Evolutionary conservation across 2,329 filamentous ascomycete genomes (phyloP).

Genomic region (Neurospora crassa): DNA sequence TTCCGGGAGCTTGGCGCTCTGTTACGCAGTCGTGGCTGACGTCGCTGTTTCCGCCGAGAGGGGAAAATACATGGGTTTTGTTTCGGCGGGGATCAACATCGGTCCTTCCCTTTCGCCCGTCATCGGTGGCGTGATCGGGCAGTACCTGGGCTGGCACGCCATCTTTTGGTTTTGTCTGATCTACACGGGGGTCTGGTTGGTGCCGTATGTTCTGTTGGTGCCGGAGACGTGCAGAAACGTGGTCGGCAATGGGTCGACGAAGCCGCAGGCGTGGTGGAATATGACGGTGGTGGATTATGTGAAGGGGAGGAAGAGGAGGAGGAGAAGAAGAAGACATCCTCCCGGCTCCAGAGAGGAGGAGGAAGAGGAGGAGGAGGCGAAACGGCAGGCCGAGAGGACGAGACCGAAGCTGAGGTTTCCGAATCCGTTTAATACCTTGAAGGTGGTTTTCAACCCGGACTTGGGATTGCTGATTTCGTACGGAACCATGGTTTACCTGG

Average conservation of each 20-base stretch:
- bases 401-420: constrained; percentile 39
- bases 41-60: constrained; percentile 59
- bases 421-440: constrained; percentile 46
- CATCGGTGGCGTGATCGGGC: constrained; percentile 52
- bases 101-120: constrained; percentile 48
- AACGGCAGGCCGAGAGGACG: constrained; percentile 20
- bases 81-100: constrained; percentile 49
- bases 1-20: constrained; percentile 55
- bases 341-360: background rate
- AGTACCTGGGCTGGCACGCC: constrained; percentile 57
- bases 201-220: constrained; percentile 45
- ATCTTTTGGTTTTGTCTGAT: constrained; percentile 64
- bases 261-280: constrained; percentile 49
- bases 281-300: constrained; percentile 44
- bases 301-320: constrained; percentile 26
- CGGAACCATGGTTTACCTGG: constrained; percentile 44
- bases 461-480: constrained; percentile 43
- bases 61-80: constrained; percentile 62
- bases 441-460: constrained; percentile 47
- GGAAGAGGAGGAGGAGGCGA: background rate
- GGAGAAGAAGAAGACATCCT: constrained; percentile 26
- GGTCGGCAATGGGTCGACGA: constrained; percentile 45
- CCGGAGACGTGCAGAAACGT: constrained; percentile 52
- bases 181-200: constrained; percentile 36
- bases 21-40: constrained; percentile 63